These are phyloP conservation scores for Yamadazyma spencermartinsiae DNA, from an alignment of 1,139 yeast genomes.

Conservation along the genomic window DNA sequence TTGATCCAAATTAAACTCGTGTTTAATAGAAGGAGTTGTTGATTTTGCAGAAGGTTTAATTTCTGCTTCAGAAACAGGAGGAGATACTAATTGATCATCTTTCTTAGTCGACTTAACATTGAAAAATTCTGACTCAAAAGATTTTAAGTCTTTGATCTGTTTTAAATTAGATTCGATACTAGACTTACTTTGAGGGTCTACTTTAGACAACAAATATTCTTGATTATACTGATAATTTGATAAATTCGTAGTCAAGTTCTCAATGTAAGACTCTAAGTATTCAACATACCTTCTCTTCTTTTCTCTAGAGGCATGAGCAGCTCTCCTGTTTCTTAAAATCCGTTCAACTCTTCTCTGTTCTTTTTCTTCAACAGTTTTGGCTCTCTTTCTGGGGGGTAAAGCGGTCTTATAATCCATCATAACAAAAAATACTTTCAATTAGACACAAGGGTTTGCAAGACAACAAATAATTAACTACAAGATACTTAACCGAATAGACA, in stretches of 20 bases:
- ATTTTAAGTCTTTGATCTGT: slow-evolving; percentile 9
- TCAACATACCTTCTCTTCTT: slow-evolving; percentile 93
- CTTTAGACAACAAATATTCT: slow-evolving; percentile 8
- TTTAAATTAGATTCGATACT: slow-evolving; percentile 7
- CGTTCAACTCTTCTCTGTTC: slow-evolving; percentile 95
- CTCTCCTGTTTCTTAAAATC: slow-evolving; percentile 88
- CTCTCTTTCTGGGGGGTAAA: slow-evolving; percentile 93
- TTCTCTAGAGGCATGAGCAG: slow-evolving; percentile 97
- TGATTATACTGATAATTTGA: slow-evolving; percentile 15
- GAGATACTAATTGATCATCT: not conserved
- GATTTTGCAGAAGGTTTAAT: not conserved
- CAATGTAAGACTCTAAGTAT: slow-evolving; percentile 68
- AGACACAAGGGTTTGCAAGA: not conserved
- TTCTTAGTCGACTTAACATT: not conserved
- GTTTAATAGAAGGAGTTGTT: slow-evolving; percentile 1
- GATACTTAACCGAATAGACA: slow-evolving; percentile 1
- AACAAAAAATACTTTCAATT: not conserved
- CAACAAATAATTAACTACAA: not conserved
- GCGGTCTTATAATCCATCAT: slow-evolving; percentile 35
- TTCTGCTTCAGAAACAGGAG: slow-evolving; percentile 2
- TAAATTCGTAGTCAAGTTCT: slow-evolving; percentile 46
- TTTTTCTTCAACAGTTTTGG: slow-evolving; percentile 94
- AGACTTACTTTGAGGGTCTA: not conserved
- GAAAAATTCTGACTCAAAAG: not conserved
- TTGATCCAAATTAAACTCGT: not conserved